phyloP scores from a whole-genome alignment of 371 early-diverging fungal species.

The Catenaria anguillulae region DNA sequence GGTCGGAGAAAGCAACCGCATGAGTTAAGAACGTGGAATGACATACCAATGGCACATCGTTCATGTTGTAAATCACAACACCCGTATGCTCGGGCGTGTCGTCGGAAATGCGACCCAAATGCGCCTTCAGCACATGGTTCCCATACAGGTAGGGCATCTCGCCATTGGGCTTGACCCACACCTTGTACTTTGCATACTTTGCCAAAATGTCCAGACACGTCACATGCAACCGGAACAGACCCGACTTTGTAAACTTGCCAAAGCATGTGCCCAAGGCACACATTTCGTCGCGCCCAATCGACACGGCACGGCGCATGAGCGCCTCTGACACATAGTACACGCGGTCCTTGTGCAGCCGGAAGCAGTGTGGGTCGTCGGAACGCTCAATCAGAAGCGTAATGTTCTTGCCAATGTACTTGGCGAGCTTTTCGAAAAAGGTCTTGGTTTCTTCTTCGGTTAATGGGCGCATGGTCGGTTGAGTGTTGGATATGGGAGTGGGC shows the following conservation, averaged over 20 bases:
- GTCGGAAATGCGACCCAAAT: constrained; percentile 90
- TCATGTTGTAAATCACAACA: constrained; percentile 87
- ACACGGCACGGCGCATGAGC: constrained; percentile 73
- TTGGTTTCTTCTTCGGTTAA: constrained; percentile 90
- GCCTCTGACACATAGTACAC: constrained; percentile 91
- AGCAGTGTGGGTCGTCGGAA: constrained; percentile 87
- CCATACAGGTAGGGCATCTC: constrained; percentile 99
- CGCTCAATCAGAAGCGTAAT: constrained; percentile 88
- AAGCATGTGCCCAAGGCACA: constrained; percentile 88
- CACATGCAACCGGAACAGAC: constrained; percentile 91
- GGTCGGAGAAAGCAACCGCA: background rate
- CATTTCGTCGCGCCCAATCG: constrained; percentile 72
- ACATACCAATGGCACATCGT: constrained; percentile 74
- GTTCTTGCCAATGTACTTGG: constrained; percentile 91
- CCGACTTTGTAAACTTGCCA: constrained; percentile 97
- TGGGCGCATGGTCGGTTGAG: constrained; percentile 54
- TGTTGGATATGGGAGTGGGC: too few species aligned
- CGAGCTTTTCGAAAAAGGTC: constrained; percentile 85
- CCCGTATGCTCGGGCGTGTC: constrained; percentile 96
- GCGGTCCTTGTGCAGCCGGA: constrained; percentile 80
- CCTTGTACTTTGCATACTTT: constrained; percentile 86
- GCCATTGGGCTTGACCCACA: constrained; percentile 98
- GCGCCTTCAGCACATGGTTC: constrained; percentile 97
- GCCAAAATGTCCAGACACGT: constrained; percentile 84
- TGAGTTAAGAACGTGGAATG: background rate